Evolutionary conservation across 768 basidiomycete genomes (phyloP), one percentile per base, ranked within the genome.

Genomic region (Jaapia argillacea): DNA sequence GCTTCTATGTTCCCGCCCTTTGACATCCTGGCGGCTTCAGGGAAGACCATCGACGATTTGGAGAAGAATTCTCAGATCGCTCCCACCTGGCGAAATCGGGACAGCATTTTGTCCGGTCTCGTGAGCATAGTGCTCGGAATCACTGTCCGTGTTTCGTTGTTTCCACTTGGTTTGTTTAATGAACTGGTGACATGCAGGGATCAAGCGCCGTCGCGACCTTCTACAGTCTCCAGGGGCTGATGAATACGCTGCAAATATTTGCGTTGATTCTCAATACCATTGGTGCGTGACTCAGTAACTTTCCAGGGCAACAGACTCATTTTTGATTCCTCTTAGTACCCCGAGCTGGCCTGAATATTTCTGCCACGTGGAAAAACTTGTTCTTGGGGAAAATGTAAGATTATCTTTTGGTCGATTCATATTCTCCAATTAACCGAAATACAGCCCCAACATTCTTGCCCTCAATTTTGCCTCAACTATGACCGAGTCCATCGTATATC

Each of bases 381-480:
- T 69, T 85, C 42, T 65, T 86, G 12, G 80, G 79, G 14, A 83
- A 71, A 23, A 81, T 85, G 81, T 83, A 44, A 53, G 78, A 57
- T 10, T 13, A 43, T 36, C 41, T 1, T n/a, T 20, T n/a, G 6
- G 27, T 39, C 6, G 7, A 22, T 27, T 44, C 13, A 41, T 36
- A 24, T 24, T 7, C 37, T 20, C 37, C 6, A 27, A 40, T 45
- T 49, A 44, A 50, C 49, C 13, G 12, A 46, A 13, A 38, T 14
- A 38, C 45, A 82, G 85, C 47, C 85, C 85, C 3, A 85, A 85
- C 47, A 54, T 85, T 16, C 62, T 88, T 27, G 84, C 84, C 6
- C 64, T 88, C 42, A 86, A 87, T 55, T 79, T 89, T 45, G 77
- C 75, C 0, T 69, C 79, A 1, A 72, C 75, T 4, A 61, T 79